Evolutionary conservation across 345 rosid genomes (phyloP).

Genomic region (Fremontodendron californicum): DNA sequence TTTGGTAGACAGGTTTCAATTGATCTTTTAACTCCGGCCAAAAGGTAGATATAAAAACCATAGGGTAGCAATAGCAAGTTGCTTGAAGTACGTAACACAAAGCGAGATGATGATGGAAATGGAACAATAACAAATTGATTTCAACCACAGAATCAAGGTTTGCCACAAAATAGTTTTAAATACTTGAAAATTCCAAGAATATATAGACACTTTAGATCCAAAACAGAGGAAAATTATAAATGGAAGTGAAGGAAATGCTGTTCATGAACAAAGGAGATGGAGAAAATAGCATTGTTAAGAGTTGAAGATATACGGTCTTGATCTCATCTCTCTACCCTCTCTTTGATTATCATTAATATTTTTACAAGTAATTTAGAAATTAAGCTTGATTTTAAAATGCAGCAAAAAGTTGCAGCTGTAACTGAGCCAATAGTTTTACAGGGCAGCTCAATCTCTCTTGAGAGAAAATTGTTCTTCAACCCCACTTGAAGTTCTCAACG

Average conservation of each 20-base stretch:
- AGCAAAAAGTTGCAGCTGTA: background rate
- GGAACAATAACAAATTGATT: too few species aligned
- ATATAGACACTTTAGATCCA: background rate
- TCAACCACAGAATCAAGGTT: too few species aligned
- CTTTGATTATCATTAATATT: background rate
- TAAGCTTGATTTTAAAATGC: background rate
- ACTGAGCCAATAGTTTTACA: background rate
- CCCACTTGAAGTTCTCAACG: background rate
- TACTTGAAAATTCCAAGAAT: background rate
- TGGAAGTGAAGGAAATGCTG: background rate
- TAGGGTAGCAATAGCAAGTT: too few species aligned
- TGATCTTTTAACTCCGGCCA: too few species aligned
- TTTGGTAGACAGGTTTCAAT: too few species aligned
- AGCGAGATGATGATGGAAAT: too few species aligned
- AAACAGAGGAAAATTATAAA: background rate
- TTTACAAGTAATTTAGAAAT: background rate
- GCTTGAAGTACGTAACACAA: too few species aligned
- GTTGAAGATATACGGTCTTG: background rate
- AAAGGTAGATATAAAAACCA: too few species aligned
- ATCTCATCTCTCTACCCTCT: background rate
- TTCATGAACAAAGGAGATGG: background rate
- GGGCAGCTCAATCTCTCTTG: background rate
- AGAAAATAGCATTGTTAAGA: background rate
- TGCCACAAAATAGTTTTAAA: too few species aligned
- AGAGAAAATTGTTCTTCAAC: background rate